phyloP scores from a whole-genome alignment of 768 basidiomycete species.

The Boletus edulis region DNA sequence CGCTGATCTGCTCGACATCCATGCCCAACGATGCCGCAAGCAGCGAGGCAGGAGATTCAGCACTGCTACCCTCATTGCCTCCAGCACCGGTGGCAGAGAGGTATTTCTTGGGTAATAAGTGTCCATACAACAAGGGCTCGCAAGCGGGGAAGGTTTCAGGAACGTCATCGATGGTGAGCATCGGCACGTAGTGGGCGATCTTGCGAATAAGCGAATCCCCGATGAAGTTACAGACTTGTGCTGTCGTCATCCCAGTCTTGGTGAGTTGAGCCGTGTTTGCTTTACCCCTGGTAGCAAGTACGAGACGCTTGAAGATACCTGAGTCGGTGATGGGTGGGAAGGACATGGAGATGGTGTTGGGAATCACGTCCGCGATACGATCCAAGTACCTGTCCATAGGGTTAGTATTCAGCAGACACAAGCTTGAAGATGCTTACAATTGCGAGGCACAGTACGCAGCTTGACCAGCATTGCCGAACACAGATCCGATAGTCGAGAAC shows the following conservation, averaged over 20 bases:
- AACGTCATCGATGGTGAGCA: conserved; percentile 24
- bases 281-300: conserved; percentile 24
- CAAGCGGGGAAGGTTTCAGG: conserved; percentile 26
- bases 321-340: conserved; percentile 35
- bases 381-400: conserved; percentile 27
- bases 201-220: conserved; percentile 30
- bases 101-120: conserved; percentile 22
- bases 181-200: conserved; percentile 30
- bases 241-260: conserved; percentile 33
- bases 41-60: conserved; percentile 25
- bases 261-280: conserved; percentile 29
- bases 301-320: conserved; percentile 34
- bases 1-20: conserved; percentile 28
- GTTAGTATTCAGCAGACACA: background rate
- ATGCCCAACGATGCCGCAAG: conserved; percentile 25
- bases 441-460: conserved; percentile 25
- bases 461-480: conserved; percentile 30
- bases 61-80: conserved; percentile 6
- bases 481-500: conserved; percentile 34
- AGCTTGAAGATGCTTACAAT: conserved; percentile 6
- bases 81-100: conserved; percentile 14
- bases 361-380: conserved; percentile 28
- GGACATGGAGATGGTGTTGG: conserved; percentile 33
- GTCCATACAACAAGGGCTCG: conserved; percentile 27
- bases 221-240: conserved; percentile 32